Conservation (phyloP, 805 yeast species). For the Candida silvatica region DNA sequence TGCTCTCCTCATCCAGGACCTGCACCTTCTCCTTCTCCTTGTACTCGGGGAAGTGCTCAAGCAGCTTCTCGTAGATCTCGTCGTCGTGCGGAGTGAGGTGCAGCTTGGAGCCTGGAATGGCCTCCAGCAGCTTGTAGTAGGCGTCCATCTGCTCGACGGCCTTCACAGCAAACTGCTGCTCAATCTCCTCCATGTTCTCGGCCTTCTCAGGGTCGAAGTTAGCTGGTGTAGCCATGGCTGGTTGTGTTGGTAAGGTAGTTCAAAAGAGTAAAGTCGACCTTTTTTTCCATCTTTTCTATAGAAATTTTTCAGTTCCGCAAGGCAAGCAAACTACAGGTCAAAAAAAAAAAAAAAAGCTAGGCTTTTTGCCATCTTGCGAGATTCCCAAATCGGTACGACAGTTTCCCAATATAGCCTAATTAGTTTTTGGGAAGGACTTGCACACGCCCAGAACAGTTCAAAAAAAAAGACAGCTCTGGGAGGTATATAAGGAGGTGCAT, state of each 20-base stretch:
- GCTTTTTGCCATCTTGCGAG: too few relatives aligned
- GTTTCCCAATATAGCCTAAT: too few relatives aligned
- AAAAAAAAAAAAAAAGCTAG: not conserved
- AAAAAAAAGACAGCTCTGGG: too few relatives aligned
- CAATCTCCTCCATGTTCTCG: conserved; percentile 91
- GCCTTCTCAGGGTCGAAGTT: conserved; percentile 68
- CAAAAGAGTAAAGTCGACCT: too few relatives aligned
- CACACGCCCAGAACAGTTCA: too few relatives aligned
- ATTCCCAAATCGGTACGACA: too few relatives aligned
- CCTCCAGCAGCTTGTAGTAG: conserved; percentile 75
- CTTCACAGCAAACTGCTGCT: conserved; percentile 94
- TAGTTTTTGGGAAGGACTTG: too few relatives aligned
- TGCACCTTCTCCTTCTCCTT: conserved; percentile 48
- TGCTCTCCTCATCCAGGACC: conserved; percentile 61
- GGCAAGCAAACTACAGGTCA: too few relatives aligned
- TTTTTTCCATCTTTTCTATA: too few relatives aligned
- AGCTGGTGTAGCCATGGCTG: conserved; percentile 19
- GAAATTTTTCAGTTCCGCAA: too few relatives aligned
- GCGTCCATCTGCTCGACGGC: conserved; percentile 95
- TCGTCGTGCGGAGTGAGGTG: conserved; percentile 67
- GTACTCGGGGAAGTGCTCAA: conserved; percentile 85
- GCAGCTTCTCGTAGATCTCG: conserved; percentile 51
- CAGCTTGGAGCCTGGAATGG: conserved; percentile 71
- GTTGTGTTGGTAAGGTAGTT: too few relatives aligned
- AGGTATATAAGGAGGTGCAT: too few relatives aligned